A percentile compares a stretch with the other conserved stretches of the same genome.
phyloP scores from a whole-genome alignment of 192 early-diverging fungal species.

The Coemansia furcata region DNA sequence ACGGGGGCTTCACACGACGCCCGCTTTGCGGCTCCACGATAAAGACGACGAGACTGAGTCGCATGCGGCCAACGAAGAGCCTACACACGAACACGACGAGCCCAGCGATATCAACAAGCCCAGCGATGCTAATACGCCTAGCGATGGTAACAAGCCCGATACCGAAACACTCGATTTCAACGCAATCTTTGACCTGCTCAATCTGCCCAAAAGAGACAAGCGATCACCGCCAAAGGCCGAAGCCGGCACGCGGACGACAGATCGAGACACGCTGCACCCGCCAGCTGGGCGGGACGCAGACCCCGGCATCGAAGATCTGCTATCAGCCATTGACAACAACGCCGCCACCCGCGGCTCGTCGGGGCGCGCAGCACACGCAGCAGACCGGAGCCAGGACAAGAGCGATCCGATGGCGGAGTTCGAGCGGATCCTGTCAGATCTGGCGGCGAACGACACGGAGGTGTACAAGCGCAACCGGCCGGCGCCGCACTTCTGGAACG shows the following conservation, averaged over 20 bases:
- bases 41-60: background rate
- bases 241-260: background rate
- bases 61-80: background rate
- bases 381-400: background rate
- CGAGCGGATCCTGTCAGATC: constrained; percentile 42
- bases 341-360: background rate
- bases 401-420: constrained; percentile 39
- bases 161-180: constrained; percentile 13
- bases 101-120: background rate
- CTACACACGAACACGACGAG: background rate
- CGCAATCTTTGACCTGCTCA: constrained; percentile 31
- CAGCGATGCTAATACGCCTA: background rate
- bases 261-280: background rate
- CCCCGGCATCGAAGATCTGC: constrained; percentile 18
- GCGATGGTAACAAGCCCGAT: background rate
- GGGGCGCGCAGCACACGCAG: background rate
- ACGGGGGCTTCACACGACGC: background rate
- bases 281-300: background rate
- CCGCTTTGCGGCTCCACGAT: background rate
- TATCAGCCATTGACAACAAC: constrained; percentile 21
- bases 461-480: constrained; percentile 21
- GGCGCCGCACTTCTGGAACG: constrained; percentile 37
- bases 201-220: constrained; percentile 3
- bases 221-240: background rate
- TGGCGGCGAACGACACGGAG: constrained; percentile 20